A percentile compares a stretch with the other conserved stretches of the same genome.
These are phyloP conservation scores for Clonostachys solani DNA, from an alignment of 2,329 filamentous ascomycete species.

Conservation along the genomic window DNA sequence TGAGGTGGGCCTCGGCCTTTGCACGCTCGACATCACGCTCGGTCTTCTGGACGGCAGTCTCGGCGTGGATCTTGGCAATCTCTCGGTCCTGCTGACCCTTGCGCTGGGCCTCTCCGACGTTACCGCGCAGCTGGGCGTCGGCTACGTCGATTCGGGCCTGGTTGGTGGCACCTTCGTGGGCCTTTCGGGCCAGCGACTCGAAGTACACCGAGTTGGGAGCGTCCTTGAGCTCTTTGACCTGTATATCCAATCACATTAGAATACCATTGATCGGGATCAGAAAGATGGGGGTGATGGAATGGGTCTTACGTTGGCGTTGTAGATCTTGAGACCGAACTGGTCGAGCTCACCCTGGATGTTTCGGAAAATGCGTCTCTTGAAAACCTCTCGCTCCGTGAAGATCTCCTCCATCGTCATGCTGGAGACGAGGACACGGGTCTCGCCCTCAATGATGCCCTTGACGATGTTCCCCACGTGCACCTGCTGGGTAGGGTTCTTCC, in stretches of 20 bases:
- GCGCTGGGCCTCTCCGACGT: constrained; percentile 74
- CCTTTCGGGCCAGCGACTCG: constrained; percentile 74
- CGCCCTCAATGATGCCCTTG: constrained; percentile 86
- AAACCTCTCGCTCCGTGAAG: constrained; percentile 71
- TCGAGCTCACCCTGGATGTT: constrained; percentile 77
- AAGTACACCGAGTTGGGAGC: constrained; percentile 81
- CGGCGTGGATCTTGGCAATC: constrained; percentile 82
- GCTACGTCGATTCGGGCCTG: constrained; percentile 68
- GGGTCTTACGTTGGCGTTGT: constrained; percentile 53
- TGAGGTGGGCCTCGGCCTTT: constrained; percentile 70
- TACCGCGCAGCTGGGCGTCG: constrained; percentile 60
- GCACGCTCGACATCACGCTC: constrained; percentile 80
- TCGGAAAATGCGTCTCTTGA: constrained; percentile 70
- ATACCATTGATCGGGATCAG: no score
- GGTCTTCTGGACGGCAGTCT: constrained; percentile 80
- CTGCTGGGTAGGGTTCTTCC: constrained; percentile 32
- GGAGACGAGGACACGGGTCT: constrained; percentile 77
- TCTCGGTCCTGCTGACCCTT: constrained; percentile 79
- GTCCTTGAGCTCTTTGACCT: constrained; percentile 77
- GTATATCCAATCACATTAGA: not conserved
- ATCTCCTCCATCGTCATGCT: constrained; percentile 94
- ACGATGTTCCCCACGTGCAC: constrained; percentile 78
- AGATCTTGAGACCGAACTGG: constrained; percentile 75
- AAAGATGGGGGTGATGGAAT: no score
- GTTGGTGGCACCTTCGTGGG: constrained; percentile 80